Evolutionary conservation across 2,329 filamentous ascomycete species (phyloP), one percentile per base, ranked within the genome.

Genomic region (Lecanosticta acicola): DNA sequence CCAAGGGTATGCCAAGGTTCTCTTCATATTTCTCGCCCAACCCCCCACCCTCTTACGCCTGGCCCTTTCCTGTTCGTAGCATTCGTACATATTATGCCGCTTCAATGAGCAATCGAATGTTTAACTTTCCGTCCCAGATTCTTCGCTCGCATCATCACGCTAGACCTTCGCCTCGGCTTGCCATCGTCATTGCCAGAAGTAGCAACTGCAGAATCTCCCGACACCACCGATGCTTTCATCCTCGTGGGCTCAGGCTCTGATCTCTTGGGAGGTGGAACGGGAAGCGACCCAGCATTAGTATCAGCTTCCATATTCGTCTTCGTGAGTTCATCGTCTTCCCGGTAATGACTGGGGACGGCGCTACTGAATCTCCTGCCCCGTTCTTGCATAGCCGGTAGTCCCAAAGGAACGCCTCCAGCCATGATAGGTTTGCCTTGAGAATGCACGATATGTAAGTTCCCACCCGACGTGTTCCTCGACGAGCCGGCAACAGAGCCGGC

Each of bases 351-450:
- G n/a, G 37, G 18, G 17, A 39, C 21, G 17, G 14, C 19, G 14
- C 37, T 39, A 10, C 37, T 39, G 9, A 41, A 19, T 16, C 39
- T 33, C 17, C 39, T 41, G 17, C 34, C 39, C 10, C 39, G 39
- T 26, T 41, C 39, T 20, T 33, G 5, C 29, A 33, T 41, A 2
- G 39, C 39, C 10, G 21, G 21, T 4, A 33, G 26, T 14, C 44
- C 44, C 3, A 46, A 16, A 5, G 39, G 39, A 18, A 46, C 33
- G 10, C 44, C 44, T 2, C 44, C 44, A 33, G 44, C 44, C 11
- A 33, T 46, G 29, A 41, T 33, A 3, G 39, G 16, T 18, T 41
- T 33, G 26, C 39, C 39, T 33, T 41, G 39, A 20, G 26, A 33
- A 17, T 33, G 9, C 13, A 26, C 21, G 7, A 24, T 17, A 7